Conservation (phyloP, 371 early-diverging fungal genomes). For the Lichtheimia corymbifera region DNA sequence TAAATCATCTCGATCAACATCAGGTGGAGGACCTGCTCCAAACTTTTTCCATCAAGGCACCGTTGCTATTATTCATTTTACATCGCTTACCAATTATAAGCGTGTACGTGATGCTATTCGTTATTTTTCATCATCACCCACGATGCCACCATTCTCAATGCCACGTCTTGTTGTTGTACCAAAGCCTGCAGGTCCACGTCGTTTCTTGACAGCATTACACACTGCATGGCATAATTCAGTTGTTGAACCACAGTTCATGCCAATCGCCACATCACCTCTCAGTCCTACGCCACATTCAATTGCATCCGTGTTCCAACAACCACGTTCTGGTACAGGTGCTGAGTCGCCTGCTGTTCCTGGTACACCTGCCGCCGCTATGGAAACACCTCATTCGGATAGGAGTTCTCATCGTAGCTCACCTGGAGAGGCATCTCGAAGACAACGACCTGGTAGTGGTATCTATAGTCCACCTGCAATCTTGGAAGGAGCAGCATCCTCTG, state of each 20-base stretch:
- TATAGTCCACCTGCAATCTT: slow-evolving; percentile 16
- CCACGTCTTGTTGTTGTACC: slow-evolving; percentile 67
- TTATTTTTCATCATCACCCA: slow-evolving; percentile 18
- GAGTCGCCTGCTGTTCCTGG: background rate
- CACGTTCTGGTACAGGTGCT: slow-evolving; percentile 10
- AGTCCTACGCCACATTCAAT: slow-evolving; percentile 33
- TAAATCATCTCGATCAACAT: slow-evolving; percentile 27
- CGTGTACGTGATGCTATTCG: slow-evolving; percentile 59
- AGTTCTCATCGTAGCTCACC: slow-evolving; percentile 16
- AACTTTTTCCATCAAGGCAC: slow-evolving; percentile 32
- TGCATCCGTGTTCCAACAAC: slow-evolving; percentile 10
- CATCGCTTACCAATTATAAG: slow-evolving; percentile 59
- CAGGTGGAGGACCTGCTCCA: slow-evolving; percentile 7
- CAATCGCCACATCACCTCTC: slow-evolving; percentile 64
- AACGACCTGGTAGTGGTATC: slow-evolving; percentile 16
- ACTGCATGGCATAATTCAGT: slow-evolving; percentile 59
- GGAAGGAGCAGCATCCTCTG: background rate
- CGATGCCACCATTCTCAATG: slow-evolving; percentile 22
- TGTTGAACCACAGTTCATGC: slow-evolving; percentile 61
- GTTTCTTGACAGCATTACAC: slow-evolving; percentile 65
- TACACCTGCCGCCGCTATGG: slow-evolving; percentile 9
- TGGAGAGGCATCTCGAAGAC: slow-evolving; percentile 5
- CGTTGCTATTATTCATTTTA: slow-evolving; percentile 62
- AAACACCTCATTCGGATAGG: slow-evolving; percentile 3
- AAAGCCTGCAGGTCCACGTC: slow-evolving; percentile 71